Evolutionary conservation across 2,329 filamentous ascomycete species (phyloP), one percentile per base, ranked within the genome.

Genomic region (Pseudogymnoascus pannorum): DNA sequence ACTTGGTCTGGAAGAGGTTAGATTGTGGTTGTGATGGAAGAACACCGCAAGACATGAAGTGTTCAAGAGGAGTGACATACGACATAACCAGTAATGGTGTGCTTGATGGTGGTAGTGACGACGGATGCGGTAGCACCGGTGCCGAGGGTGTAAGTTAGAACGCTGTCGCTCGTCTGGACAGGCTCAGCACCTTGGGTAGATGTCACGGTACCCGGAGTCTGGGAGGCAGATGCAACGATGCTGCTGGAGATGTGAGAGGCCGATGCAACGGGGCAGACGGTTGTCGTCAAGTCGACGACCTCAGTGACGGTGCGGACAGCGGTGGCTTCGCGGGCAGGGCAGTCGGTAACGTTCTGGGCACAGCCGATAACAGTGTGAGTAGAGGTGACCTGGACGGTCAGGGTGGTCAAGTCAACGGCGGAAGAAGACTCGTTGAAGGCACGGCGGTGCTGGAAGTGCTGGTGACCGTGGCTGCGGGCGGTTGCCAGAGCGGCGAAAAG

Each of bases 1-100:
- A 18, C 29, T 58, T 58, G 54, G 54, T 58, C 54, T 58, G 20
- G 11, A 14, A 58, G 16, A 33, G n/a, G 54, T 58, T 58, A 58
- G 54, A 14, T 36, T 18, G 20, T 44, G 9, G 14, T 6, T 44
- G 4, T 24, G 11, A 11, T 24, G 12, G 24, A 8, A 12, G 20
- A n/a, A 22, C 7, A 33, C 4, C 16, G 12, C 24, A 57, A 20
- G 8, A 22, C 9, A 18, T 20, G 9, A 20, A 42, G 9, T n/a
- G n/a, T 20, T 33, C 18, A 20, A 31, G 18, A 35, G 11, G 18
- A 16, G 8, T n/a, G 29, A 58, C 54, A 58, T 58, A 58, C 54
- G 26, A 31, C 26, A 24, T 58, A 58, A 16, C 35, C 54, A 38
- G 54, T 58, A 12, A 35, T 8, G 29, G 54, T 58, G 54, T 58